Conservation (phyloP, 1,284 basidiomycete genomes). For the Microbotryomycetes sp. region DNA sequence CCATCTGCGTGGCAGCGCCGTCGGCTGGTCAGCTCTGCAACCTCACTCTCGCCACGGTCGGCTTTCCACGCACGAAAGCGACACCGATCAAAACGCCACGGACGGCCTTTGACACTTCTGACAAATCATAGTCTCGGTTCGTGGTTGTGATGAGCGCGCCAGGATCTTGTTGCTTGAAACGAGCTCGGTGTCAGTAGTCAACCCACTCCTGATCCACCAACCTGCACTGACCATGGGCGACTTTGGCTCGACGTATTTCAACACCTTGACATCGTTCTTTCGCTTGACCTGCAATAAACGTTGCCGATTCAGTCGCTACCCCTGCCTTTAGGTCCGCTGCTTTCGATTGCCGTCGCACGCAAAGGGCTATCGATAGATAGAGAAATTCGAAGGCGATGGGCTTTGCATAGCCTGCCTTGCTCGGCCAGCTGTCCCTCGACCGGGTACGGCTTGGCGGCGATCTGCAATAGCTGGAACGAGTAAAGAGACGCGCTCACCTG, state of each 20-base stretch:
- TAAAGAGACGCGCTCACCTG: slow-evolving; percentile 46
- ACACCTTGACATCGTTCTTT: slow-evolving; percentile 89
- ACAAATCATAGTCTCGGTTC: slow-evolving; percentile 84
- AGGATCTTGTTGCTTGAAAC: slow-evolving; percentile 60
- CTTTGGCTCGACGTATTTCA: slow-evolving; percentile 68
- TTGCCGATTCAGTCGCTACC: background rate
- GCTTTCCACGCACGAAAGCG: slow-evolving; percentile 35
- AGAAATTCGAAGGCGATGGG: background rate
- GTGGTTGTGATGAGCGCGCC: slow-evolving; percentile 85
- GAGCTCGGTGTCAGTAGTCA: slow-evolving; percentile 10
- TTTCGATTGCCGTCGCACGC: slow-evolving; percentile 27
- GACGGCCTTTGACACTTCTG: slow-evolving; percentile 78
- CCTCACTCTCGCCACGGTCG: background rate
- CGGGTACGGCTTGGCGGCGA: background rate
- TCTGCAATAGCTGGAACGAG: background rate
- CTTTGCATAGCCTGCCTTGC: background rate
- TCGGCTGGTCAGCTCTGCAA: background rate
- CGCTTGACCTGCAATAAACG: slow-evolving; percentile 73
- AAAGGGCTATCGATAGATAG: slow-evolving; percentile 18
- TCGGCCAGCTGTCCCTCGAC: background rate
- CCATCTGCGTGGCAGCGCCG: slow-evolving; percentile 34
- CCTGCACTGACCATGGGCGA: slow-evolving; percentile 37
- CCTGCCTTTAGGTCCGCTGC: slow-evolving; percentile 19
- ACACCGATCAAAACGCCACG: slow-evolving; percentile 45
- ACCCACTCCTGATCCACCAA: background rate